Base-by-base conservation (phyloP, 305 asterid species). In the Coffea humblotiana region DNA sequence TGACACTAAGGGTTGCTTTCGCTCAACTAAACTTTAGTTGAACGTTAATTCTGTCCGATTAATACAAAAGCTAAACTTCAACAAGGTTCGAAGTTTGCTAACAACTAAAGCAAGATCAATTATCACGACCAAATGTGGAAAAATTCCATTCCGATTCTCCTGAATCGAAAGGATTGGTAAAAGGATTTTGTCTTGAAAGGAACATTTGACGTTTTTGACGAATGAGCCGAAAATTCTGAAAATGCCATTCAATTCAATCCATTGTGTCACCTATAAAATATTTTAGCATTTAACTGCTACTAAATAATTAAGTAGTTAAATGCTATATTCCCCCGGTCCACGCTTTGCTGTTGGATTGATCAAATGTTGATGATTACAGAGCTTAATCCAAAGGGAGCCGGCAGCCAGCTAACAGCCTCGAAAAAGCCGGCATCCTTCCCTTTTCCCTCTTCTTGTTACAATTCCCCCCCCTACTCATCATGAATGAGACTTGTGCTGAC, bases 381-480 rank as follows among this genome's bases (percentile, higher is more conserved):
- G 67, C 58, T 21, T 18, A 61, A 47, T 25, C 61, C 77, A 66
- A 35, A 37, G n/a, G 9, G 1, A 78, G 82, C 82, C 82, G 82
- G 82, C 82, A 61, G 10, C 80, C 8, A 51, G 29, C 1, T 21
- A 29, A n/a, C 27, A 52, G 47, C 52, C 63, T 68, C 60, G 7
- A 25, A 43, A 76, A 7, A 60, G 68, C 79, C 79, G 79, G 79
- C 79, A 8, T 6, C 66, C 18, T 13, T n/a, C 60, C 6, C 40
- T n/a, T 23, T 10, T 25, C 37, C 37, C 49, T n/a, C 70, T 58
- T 58, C 69, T 12, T 21, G 16, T 74, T 75, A 19, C 16, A 60
- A 40, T 8, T 32, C 21, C 18, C 23, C 9, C 47, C 49, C n/a
- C 63, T 9, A 2, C 32, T 32, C 32, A 32, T 32, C 32, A 32